Evolutionary conservation across 345 rosid genomes (phyloP), one percentile per base, ranked within the genome.

Genomic region (Acer saccharum): DNA sequence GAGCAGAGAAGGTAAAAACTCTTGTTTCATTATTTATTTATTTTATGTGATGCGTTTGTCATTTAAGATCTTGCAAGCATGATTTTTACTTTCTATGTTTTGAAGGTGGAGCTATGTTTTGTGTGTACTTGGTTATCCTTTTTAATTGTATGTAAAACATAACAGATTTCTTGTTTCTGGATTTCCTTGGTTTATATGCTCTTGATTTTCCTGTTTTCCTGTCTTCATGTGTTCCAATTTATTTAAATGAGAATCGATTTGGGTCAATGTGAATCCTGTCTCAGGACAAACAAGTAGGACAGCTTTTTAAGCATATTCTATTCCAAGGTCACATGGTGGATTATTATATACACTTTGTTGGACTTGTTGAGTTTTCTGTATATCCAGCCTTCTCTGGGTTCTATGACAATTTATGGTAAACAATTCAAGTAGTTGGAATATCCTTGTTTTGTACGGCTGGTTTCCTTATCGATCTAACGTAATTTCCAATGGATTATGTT

Each of bases 261-360:
- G 82, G 71, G 78, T 77, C 82, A 54, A 79, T 75, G 81, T 78
- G 75, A 78, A 72, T 82, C 76, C 84, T 79, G 72, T 75, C 79
- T 74, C 76, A 80, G 71, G 87, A 84, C 84, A 84, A 81, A 79
- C 70, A 68, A 73, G 84, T 68, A 82, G 86, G 91, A 85, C 91
- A 90, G 81, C 83, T 81, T 85, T 74, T 83, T 78, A 75, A 65
- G 80, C 68, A 84, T 91, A 89, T 86, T 86, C 76, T 87, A 92
- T 83, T 90, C 83, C 80, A 63, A 76, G 80, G 78, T 87, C 95
- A 93, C 97, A 92, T 90, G 98, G 84, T 80, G 52, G 75, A 82
- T 77, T 84, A 73, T 86, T 77, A 77, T 80, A 80, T 77, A 78
- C 69, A 74, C 79, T 83, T 85, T 44, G 84, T 86, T 87, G 76